Evolutionary conservation across 768 basidiomycete genomes (phyloP).

Genomic region (Kwoniella shandongensis): DNA sequence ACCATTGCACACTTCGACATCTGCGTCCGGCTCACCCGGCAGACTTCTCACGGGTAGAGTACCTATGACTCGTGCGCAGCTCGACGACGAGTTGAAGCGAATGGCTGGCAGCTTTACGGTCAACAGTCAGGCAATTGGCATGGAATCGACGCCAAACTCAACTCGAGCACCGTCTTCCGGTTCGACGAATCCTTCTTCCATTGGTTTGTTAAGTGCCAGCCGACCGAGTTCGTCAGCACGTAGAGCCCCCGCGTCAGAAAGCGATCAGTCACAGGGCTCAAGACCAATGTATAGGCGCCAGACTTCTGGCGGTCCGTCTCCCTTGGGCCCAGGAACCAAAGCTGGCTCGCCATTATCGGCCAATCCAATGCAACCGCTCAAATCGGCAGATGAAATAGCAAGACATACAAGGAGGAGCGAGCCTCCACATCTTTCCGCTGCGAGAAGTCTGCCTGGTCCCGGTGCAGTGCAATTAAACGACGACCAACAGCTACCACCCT

Average conservation of each 20-base stretch:
- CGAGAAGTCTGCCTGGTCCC: conserved; percentile 37
- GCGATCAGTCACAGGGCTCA: not conserved
- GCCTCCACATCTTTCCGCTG: conserved; percentile 1
- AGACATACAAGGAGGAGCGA: not conserved
- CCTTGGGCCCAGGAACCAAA: conserved; percentile 14
- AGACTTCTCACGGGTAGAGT: conserved; percentile 21
- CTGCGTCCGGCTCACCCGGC: conserved; percentile 10
- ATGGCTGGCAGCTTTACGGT: conserved; percentile 48
- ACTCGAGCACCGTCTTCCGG: not conserved
- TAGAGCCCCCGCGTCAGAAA: conserved; percentile 5
- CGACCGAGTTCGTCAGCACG: conserved; percentile 26
- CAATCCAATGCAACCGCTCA: conserved; percentile 15
- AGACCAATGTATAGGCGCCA: conserved; percentile 21
- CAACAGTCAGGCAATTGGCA: conserved; percentile 5
- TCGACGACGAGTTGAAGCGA: conserved; percentile 41
- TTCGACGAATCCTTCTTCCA: conserved; percentile 14
- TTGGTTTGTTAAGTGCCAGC: conserved; percentile 38
- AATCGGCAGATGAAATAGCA: conserved; percentile 11
- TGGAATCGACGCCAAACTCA: conserved; percentile 1
- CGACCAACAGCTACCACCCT: too few relatives aligned
- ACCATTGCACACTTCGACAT: conserved; percentile 13
- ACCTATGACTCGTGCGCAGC: conserved; percentile 44
- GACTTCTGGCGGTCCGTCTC: conserved; percentile 18
- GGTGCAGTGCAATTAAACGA: conserved; percentile 10
- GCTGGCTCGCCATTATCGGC: conserved; percentile 5